Base-by-base conservation (phyloP, 495 filamentous ascomycete species). In the Penicillium alfredii region DNA sequence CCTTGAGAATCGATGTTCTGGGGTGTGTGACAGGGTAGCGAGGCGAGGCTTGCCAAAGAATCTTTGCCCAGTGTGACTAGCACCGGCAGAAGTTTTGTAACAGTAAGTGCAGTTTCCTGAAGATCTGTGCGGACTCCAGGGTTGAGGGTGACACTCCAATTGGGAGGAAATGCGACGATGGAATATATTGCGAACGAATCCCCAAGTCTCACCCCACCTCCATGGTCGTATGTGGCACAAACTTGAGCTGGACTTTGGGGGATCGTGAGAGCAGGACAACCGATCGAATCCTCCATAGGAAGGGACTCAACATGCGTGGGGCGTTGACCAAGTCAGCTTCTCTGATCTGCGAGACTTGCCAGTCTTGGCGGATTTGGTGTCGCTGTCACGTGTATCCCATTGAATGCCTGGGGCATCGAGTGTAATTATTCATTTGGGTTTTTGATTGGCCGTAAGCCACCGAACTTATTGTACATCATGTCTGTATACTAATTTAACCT, bases 181-280 rank as follows among this genome's bases (percentile, higher is more conserved):
- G 40, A 42, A 8, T 42, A 42, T 12, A 42, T 36, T 13, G 33
- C 33, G 15, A 42, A 42, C 6, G 40, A 15, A 18, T 42, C 40
- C 4, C 24, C 33, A 4, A 42, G 11, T 8, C 18, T 17, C 7
- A 42, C 40, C 25, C 40, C 40, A 11, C 40, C 40, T 16, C 40
- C 40, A 9, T 23, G 2, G 18, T 42, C 40, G 7, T 30, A 32
- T 10, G 19, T 30, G 17, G 40, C 40, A 18, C 40, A 42, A 6
- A 42, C 14, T 18, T 36, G 35, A 25, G 35, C 23, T 9, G 23
- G 8, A 25, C 11, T 25, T 25, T 25, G 8, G 23, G 8, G 8
- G 23, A 8, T 5, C 11, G 8, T n/a, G 11, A 4, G 23, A n/a
- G 8, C 8, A n/a, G 23, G 8, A 9, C 4, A 8, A n/a, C 23